These are phyloP conservation scores for Xylariaceae sp. DNA, from an alignment of 2,329 filamentous ascomycete genomes.

Conservation along the genomic window DNA sequence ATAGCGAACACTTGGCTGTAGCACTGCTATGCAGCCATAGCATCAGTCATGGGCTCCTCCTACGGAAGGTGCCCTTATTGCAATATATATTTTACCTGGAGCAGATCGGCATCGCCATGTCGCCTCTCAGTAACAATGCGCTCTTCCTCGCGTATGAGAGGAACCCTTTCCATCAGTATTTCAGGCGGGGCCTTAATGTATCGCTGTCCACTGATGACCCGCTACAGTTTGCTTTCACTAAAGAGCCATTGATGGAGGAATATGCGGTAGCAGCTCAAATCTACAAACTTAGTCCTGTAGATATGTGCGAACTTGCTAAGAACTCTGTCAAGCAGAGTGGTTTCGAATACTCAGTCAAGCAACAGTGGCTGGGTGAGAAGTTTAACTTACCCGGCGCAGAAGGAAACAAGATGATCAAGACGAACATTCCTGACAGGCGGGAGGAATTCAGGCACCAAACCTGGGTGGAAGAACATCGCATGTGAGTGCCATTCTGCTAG, in stretches of 20 bases:
- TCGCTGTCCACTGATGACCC: slow-evolving; percentile 97
- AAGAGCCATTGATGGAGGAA: slow-evolving; percentile 96
- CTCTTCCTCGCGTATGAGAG: slow-evolving; percentile 95
- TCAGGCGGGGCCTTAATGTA: slow-evolving; percentile 91
- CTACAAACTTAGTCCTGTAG: slow-evolving; percentile 94
- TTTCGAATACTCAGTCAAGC: slow-evolving; percentile 87
- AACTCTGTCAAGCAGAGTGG: slow-evolving; percentile 95
- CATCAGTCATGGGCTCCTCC: slow-evolving; percentile 90
- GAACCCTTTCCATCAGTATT: slow-evolving; percentile 95
- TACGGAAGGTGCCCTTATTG: slow-evolving; percentile 91
- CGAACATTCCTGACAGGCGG: slow-evolving; percentile 91
- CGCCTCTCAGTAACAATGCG: slow-evolving; percentile 97
- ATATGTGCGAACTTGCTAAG: slow-evolving; percentile 98
- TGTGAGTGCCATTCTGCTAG: slow-evolving; percentile 62
- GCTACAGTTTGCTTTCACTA: slow-evolving; percentile 97
- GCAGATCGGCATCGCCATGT: slow-evolving; percentile 98
- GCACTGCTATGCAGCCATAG: slow-evolving; percentile 93
- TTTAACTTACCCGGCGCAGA: slow-evolving; percentile 79
- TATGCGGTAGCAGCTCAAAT: slow-evolving; percentile 98
- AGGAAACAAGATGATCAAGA: slow-evolving; percentile 93
- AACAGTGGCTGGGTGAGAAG: slow-evolving; percentile 84
- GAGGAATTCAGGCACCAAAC: slow-evolving; percentile 91
- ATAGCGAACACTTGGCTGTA: slow-evolving; percentile 93
- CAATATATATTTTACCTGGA: slow-evolving; percentile 99
- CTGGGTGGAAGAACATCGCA: slow-evolving; percentile 77